Evolutionary conservation across 2,329 filamentous ascomycete species (phyloP).

Genomic region (Fusarium buharicum): DNA sequence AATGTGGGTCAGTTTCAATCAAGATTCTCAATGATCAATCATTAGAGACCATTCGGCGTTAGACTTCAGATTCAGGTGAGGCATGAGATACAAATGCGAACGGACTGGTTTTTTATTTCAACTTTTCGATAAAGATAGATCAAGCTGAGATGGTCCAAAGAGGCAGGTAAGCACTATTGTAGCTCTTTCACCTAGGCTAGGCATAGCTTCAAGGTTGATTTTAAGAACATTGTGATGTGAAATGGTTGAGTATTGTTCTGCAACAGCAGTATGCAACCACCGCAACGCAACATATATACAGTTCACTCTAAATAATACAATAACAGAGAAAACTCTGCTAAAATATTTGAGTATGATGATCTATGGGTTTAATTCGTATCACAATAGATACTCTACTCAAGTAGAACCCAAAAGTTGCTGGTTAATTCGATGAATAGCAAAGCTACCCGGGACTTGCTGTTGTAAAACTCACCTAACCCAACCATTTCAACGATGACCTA

Average conservation of each 20-base stretch:
- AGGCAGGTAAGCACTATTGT: neutral
- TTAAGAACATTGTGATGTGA: no score
- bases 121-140: neutral
- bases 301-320: no score
- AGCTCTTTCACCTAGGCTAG: slow-evolving; percentile 1
- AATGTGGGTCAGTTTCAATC: neutral
- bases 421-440: neutral
- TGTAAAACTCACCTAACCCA: neutral
- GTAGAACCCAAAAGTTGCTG: neutral
- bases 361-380: no score
- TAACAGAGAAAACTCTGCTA: no score
- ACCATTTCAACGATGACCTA: neutral
- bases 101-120: slow-evolving; percentile 15
- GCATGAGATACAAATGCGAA: neutral
- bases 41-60: neutral
- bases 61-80: slow-evolving; percentile 41
- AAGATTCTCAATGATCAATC: neutral
- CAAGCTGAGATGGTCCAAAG: neutral
- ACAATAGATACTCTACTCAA: no score
- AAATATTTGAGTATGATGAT: no score
- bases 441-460: slow-evolving; percentile 30
- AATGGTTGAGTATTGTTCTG: no score
- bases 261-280: no score
- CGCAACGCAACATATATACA: no score
- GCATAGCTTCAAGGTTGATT: slow-evolving; percentile 36